Conservation (phyloP, 345 rosid genomes). For the Raphanus raphanistrum region DNA sequence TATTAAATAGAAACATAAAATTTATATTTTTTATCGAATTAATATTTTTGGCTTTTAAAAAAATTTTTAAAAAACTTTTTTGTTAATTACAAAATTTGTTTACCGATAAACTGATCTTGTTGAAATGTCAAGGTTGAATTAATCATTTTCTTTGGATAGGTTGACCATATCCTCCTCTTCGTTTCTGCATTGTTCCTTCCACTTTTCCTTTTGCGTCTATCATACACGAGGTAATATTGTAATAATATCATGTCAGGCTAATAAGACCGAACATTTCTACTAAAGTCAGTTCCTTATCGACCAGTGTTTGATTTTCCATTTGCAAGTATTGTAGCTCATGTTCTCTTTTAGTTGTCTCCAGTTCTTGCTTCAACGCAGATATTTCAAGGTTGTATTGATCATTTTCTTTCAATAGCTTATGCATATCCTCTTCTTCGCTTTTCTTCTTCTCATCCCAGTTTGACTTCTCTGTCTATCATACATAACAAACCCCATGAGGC, state of each 20-base stretch:
- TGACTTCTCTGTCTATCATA: conserved; percentile 48
- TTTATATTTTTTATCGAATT: too few species aligned
- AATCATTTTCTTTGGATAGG: conserved; percentile 44
- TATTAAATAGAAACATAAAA: too few species aligned
- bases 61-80: too few species aligned
- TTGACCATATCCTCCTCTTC: conserved; percentile 49
- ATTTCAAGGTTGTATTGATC: conserved; percentile 40
- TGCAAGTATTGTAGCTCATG: conserved; percentile 47
- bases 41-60: too few species aligned
- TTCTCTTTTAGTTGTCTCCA: conserved; percentile 50
- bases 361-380: conserved; percentile 47
- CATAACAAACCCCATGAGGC: not conserved
- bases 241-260: not conserved
- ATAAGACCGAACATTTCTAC: not conserved
- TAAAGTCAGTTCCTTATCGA: not conserved
- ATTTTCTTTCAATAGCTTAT: conserved; percentile 43
- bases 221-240: not conserved
- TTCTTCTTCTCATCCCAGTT: conserved; percentile 49
- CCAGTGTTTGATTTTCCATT: conserved; percentile 60
- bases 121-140: conserved; percentile 37
- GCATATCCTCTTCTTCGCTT: conserved; percentile 45
- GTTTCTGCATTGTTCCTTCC: conserved; percentile 48
- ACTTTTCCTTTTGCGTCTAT: conserved; percentile 50
- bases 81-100: too few species aligned
- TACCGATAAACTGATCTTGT: not conserved